phyloP scores from a whole-genome alignment of 169 alveolate genomes.

The Plasmodium inui region DNA sequence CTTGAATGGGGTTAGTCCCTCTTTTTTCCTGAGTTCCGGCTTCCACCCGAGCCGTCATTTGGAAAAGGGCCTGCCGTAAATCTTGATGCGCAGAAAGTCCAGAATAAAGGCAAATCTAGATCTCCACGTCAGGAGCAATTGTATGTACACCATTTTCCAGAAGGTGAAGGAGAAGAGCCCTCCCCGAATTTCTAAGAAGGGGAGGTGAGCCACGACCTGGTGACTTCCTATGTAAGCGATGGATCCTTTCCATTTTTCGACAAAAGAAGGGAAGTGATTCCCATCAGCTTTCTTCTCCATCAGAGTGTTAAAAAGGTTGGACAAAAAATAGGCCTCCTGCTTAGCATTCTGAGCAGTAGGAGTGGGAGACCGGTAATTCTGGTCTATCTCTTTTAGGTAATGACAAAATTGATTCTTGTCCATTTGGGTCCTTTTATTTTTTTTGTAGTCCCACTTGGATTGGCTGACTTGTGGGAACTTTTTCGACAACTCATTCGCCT shows the following conservation, averaged over 20 bases:
- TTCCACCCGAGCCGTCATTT: not conserved
- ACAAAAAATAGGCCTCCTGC: conserved; percentile 82
- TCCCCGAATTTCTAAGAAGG: conserved; percentile 78
- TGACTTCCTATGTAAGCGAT: conserved; percentile 83
- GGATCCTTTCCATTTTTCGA: conserved; percentile 86
- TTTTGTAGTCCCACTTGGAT: conserved; percentile 75
- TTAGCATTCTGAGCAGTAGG: conserved; percentile 89
- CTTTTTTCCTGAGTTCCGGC: not conserved
- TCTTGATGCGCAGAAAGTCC: conserved; percentile 56
- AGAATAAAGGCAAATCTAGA: conserved; percentile 70
- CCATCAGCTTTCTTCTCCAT: not conserved
- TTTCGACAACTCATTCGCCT: conserved; percentile 29
- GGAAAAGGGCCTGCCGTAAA: conserved; percentile 74
- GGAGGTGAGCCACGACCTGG: conserved; percentile 79
- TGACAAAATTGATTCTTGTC: conserved; percentile 58
- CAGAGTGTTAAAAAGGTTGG: conserved; percentile 76
- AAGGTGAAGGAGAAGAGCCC: conserved; percentile 75
- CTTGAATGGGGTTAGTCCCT: not conserved
- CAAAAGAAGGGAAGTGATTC: conserved; percentile 68
- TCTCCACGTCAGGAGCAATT: conserved; percentile 77
- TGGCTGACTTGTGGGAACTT: conserved; percentile 79
- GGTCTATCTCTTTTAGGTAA: conserved; percentile 76
- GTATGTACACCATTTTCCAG: conserved; percentile 80
- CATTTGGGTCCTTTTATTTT: conserved; percentile 74
- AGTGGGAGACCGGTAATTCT: conserved; percentile 78